Evolutionary conservation across 139 green algal genomes (phyloP).

Genomic region (Chlorella sp.): DNA sequence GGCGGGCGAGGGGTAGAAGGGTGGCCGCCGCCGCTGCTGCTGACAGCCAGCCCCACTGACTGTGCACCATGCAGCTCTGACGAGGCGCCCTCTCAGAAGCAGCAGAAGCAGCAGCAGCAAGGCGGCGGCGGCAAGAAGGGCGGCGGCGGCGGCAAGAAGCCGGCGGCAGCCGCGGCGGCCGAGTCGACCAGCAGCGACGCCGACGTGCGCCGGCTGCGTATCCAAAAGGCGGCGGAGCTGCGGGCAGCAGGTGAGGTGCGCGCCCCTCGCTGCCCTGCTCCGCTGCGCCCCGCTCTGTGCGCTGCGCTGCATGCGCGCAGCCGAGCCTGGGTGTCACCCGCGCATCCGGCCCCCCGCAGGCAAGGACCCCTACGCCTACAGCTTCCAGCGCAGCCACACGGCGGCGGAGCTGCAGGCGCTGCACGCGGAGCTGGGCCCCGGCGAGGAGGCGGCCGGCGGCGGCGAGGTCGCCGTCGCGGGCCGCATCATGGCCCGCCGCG

Average conservation of each 20-base stretch:
- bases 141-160: slow-evolving; percentile 40
- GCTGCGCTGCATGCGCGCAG: no score
- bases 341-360: no score
- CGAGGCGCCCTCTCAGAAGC: no score
- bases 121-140: slow-evolving; percentile 26
- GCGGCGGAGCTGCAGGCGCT: slow-evolving; percentile 77
- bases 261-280: slow-evolving; percentile 62
- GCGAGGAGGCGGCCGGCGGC: slow-evolving; percentile 51
- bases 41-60: no score
- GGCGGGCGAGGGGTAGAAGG: no score
- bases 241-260: no score
- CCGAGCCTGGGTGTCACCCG: no score
- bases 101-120: slow-evolving; percentile 20
- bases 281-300: no score
- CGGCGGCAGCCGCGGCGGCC: slow-evolving; percentile 39
- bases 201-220: slow-evolving; percentile 69
- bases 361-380: slow-evolving; percentile 94
- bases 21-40: no score
- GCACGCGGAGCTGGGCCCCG: slow-evolving; percentile 61
- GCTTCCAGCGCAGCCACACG: slow-evolving; percentile 86
- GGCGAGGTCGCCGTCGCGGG: slow-evolving; percentile 85
- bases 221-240: slow-evolving; percentile 73
- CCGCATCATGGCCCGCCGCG: slow-evolving; percentile 82
- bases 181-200: slow-evolving; percentile 55
- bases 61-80: no score